Evolutionary conservation across 352 stramenopile genomes (phyloP), one percentile per base, ranked within the genome.

Genomic region (Phytophthora pini): DNA sequence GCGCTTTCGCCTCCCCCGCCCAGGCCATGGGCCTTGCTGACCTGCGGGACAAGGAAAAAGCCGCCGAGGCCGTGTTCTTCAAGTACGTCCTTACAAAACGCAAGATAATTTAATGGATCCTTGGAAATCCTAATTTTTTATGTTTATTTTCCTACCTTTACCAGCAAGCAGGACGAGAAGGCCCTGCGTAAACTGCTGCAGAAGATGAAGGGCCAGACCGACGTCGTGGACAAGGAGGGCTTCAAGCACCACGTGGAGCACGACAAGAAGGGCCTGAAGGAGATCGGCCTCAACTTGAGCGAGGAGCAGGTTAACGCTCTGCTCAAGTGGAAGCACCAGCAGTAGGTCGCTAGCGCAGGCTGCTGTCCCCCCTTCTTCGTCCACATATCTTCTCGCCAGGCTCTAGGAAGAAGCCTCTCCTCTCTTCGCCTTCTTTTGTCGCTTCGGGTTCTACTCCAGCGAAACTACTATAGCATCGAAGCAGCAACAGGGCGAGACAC

Each of bases 241-340:
- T 70, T 75, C 32, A 88, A 95, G 79, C 63, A 76, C 71, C 85
- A 95, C 73, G 61, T 93, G 41, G 72, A 84, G 31, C 74, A 92
- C 75, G 87, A 95, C 72, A 87, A 81, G 71, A 80, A 89, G 66
- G 82, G 82, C 10, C 73, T 95, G 20, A 73, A 88, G 62, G 67
- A 79, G 47, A 88, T 95, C 51, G 87, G 86, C 46, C 71, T 93
- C 44, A 60, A 90, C 36, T 66, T 93, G 61, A 79, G 66, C 47
- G 51, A 80, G n/a, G 84, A 90, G 61, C 84, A 93, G 74, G 65
- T 91, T 48, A 74, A 84, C 24, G 85, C 82, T 53, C 80, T 95
- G 53, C 84, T 95, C 74, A 93, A 95, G 80, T 95, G 87, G 87
- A 95, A 95, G 82, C 87, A 95, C 82, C 73, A 93, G 66, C 82